Conservation (phyloP, 345 rosid genomes). For the Salix brachista region DNA sequence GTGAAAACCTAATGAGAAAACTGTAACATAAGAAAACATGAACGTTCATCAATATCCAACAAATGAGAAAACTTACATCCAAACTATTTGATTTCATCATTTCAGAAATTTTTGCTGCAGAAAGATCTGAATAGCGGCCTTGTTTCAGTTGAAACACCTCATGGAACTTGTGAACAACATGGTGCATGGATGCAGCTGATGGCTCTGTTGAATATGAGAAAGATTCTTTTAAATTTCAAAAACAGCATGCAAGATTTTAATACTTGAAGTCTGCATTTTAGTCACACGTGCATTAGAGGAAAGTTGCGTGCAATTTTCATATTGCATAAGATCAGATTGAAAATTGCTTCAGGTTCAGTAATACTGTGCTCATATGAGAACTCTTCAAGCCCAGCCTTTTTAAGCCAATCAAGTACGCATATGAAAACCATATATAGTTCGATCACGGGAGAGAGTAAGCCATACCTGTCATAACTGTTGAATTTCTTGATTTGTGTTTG, state of each 20-base stretch:
- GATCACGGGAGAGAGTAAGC: neutral
- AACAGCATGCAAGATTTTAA: neutral
- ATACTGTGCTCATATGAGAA: neutral
- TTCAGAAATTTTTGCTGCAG: constrained; percentile 75
- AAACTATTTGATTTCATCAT: constrained; percentile 81
- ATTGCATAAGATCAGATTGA: neutral
- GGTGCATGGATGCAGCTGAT: constrained; percentile 48
- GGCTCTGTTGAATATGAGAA: constrained; percentile 39
- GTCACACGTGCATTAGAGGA: neutral
- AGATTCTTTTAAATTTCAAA: neutral
- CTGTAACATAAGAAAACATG: neutral
- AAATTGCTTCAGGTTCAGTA: neutral
- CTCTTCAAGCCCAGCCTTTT: neutral
- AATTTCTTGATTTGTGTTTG: too few species aligned
- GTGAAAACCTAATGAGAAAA: neutral
- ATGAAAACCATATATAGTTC: neutral
- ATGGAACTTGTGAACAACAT: constrained; percentile 71
- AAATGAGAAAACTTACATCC: constrained; percentile 44
- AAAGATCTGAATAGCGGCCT: constrained; percentile 73
- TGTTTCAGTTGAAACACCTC: constrained; percentile 88
- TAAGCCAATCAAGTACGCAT: neutral
- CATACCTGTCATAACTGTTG: constrained; percentile 45
- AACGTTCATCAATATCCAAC: neutral
- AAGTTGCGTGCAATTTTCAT: neutral
- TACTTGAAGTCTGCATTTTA: neutral